Conservation (phyloP, 148 eudicot species). For the Rhododendron williamsianum region DNA sequence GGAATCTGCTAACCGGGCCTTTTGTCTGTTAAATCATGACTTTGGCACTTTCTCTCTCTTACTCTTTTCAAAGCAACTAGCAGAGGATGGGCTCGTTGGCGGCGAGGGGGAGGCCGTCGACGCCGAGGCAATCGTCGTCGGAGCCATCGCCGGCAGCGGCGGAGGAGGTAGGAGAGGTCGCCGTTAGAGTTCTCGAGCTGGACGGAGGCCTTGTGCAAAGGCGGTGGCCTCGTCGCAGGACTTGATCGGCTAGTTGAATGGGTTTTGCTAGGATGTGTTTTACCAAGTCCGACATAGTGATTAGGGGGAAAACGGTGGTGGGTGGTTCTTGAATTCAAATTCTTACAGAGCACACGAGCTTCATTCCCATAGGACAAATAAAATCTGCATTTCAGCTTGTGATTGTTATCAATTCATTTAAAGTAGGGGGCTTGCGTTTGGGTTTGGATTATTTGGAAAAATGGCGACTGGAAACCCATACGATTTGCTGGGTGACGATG, state of each 20-base stretch:
- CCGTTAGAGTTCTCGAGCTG: constrained; percentile 13
- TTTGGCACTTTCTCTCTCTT: too few relatives aligned
- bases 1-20: too few relatives aligned
- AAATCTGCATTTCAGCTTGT: background rate
- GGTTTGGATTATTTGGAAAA: background rate
- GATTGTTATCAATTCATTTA: background rate
- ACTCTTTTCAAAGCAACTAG: background rate
- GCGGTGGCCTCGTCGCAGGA: constrained; percentile 5
- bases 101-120: constrained; percentile 13
- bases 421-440: constrained; percentile 4
- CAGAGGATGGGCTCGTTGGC: constrained; percentile 16
- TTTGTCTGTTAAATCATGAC: too few relatives aligned
- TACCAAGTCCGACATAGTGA: constrained; percentile 7
- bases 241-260: background rate
- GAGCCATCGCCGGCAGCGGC: background rate
- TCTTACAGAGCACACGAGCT: too few relatives aligned
- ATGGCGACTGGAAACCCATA: constrained; percentile 72
- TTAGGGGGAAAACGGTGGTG: too few relatives aligned
- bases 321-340: too few relatives aligned
- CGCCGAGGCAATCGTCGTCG: background rate
- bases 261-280: constrained; percentile 5
- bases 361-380: background rate
- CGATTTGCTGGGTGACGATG: constrained; percentile 69
- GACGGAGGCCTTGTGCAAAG: background rate
- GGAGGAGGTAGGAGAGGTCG: constrained; percentile 9